These are phyloP conservation scores for Acanthamoeba comandoni DNA, from an alignment of 208 protist species.

Conservation along the genomic window DNA sequence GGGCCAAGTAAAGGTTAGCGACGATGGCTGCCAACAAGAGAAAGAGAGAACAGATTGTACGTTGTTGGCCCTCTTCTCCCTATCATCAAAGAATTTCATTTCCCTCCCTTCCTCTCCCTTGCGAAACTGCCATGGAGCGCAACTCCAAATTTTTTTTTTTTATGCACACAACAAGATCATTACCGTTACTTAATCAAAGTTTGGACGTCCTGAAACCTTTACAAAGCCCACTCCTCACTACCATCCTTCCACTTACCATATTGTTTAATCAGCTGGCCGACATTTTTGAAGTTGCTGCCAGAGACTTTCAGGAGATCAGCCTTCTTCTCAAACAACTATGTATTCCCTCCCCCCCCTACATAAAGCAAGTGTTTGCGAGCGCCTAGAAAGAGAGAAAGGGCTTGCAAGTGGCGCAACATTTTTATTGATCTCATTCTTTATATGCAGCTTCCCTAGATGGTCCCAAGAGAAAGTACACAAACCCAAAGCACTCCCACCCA, in stretches of 20 bases:
- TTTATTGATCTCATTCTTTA: no score
- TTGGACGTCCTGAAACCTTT: no score
- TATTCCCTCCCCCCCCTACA: no score
- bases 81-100: not conserved
- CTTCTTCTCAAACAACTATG: constrained; percentile 1
- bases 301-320: constrained; percentile 57
- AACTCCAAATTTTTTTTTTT: not conserved
- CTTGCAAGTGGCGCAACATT: no score
- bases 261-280: constrained; percentile 15
- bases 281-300: constrained; percentile 37
- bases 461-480: no score
- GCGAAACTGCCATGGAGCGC: not conserved
- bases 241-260: not conserved
- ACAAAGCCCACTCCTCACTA: no score
- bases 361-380: no score
- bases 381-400: no score
- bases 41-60: constrained; percentile 59
- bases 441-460: no score
- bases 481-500: not conserved
- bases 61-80: no score
- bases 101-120: not conserved
- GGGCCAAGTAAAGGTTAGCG: no score
- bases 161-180: not conserved
- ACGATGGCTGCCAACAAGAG: no score
- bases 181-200: constrained; percentile 2